Evolutionary conservation across 192 early-diverging fungal species (phyloP), one percentile per base, ranked within the genome.

Genomic region (Rhizoclosmatium sp.): DNA sequence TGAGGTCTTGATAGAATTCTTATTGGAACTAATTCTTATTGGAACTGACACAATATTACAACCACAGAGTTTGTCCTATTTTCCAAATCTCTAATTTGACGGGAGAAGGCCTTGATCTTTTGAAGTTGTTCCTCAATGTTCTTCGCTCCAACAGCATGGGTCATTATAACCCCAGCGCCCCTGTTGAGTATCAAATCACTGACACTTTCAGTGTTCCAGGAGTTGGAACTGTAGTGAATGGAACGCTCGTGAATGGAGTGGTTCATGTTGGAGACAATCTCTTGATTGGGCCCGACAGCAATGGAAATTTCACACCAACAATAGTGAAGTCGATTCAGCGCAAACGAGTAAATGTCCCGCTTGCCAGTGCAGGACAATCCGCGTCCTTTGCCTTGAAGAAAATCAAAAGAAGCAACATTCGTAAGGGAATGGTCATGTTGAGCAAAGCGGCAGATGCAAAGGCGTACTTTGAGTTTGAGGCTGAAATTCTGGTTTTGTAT

Each of bases 81-180:
- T 98, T 98, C 84, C 94, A 96, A 82, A 90, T 98, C 23, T 94
- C 93, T 77, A 98, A 96, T 75, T 92, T 98, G 23, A 94, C 92
- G 21, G 96, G 95, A 10, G 91, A 92, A 62, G 92, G 92, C 2
- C 80, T 95, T 71, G 79, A 92, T 89, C 73, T 81, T 16, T 86
- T 98, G 69, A 90, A 91, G 71, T 89, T 91, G 41, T 98, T 96
- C 83, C 85, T 98, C 64, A 98, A 98, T 71, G 83, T 97, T 2
- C 80, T 98, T 59, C 93, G 92, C 2, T 78, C 83, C 14, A 88
- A 83, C 65, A 83, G 88, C 44, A 79, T 84, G 75, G 85, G 86
- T 76, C 85, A 90, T 67, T 94, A 92, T 82, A 87, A 93, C 80
- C 61, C 78, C 4, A 81, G 69, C 3, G 78, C 85, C 47, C 87